phyloP scores from a whole-genome alignment of 2,329 filamentous ascomycete genomes.

The Talaromyces sp. region DNA sequence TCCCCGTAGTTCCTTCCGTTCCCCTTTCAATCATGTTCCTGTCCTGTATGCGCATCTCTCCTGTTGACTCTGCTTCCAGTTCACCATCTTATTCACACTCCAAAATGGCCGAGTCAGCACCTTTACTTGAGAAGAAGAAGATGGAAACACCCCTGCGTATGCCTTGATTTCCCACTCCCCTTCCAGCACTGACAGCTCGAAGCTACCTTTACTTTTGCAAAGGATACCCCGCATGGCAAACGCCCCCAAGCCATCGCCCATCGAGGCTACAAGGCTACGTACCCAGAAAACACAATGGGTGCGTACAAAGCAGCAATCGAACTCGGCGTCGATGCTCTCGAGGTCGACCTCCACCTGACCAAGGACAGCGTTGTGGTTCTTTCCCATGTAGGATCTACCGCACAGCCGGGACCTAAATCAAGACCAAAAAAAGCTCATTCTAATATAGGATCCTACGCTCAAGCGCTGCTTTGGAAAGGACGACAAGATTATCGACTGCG shows the following conservation, averaged over 20 bases:
- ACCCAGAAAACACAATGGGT: conserved; percentile 80
- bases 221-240: conserved; percentile 6
- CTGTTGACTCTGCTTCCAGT: not conserved
- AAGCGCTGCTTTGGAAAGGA: conserved; percentile 77
- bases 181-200: not conserved
- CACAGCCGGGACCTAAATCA: not conserved
- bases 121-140: not conserved
- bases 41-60: not conserved
- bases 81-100: not conserved
- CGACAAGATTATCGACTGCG: conserved; percentile 66
- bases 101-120: not conserved
- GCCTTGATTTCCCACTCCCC: not conserved
- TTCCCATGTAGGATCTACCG: conserved; percentile 56
- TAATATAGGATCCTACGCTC: conserved; percentile 63
- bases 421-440: not conserved
- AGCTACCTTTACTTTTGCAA: conserved; percentile 11
- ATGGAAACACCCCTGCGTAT: not conserved
- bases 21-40: not conserved
- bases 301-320: conserved; percentile 70
- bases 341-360: conserved; percentile 85
- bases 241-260: conserved; percentile 37
- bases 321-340: conserved; percentile 72
- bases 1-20: not conserved
- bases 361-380: conserved; percentile 79
- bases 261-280: conserved; percentile 57